A percentile compares a stretch with the other conserved stretches of the same genome.
These are phyloP conservation scores for Pulveroboletus sp. DNA, from an alignment of 1,284 basidiomycete genomes.

Conservation along the genomic window DNA sequence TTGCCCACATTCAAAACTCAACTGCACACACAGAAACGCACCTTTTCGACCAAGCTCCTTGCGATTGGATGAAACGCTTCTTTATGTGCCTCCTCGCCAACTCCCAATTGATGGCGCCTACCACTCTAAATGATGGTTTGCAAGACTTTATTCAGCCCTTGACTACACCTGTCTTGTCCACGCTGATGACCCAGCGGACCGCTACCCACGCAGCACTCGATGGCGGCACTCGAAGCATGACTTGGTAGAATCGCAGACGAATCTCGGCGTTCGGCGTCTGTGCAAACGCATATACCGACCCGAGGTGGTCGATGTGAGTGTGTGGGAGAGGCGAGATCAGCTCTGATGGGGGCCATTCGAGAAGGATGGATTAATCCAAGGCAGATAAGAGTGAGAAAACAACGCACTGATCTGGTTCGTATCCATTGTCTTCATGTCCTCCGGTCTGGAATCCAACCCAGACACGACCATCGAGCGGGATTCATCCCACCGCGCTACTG, in stretches of 20 bases:
- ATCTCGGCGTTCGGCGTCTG: conserved; percentile 49
- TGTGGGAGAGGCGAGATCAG: too few species aligned
- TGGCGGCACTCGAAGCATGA: conserved; percentile 50
- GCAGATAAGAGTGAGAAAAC: too few species aligned
- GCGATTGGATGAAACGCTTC: conserved; percentile 76
- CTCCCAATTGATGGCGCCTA: conserved; percentile 52
- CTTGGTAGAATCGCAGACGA: conserved; percentile 52
- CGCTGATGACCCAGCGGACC: conserved; percentile 66
- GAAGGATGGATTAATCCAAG: too few species aligned
- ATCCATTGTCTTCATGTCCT: too few species aligned
- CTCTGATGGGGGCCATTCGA: too few species aligned
- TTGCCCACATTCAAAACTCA: background rate
- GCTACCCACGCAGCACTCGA: conserved; percentile 49
- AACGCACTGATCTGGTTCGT: too few species aligned
- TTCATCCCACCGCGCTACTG: too few species aligned
- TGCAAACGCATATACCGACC: conserved; percentile 50
- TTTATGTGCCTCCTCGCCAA: conserved; percentile 57
- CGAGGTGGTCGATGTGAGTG: conserved; percentile 58
- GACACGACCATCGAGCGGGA: too few species aligned
- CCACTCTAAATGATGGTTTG: conserved; percentile 2
- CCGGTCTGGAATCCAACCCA: too few species aligned
- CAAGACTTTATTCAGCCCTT: too few species aligned
- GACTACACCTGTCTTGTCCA: conserved; percentile 37
- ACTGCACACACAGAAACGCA: conserved; percentile 20
- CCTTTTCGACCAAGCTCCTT: conserved; percentile 59